Percentiles rank a stretch among this genome's conserved stretches.
phyloP scores from a whole-genome alignment of 2,329 filamentous ascomycete genomes.

The Alternaria burnsii region DNA sequence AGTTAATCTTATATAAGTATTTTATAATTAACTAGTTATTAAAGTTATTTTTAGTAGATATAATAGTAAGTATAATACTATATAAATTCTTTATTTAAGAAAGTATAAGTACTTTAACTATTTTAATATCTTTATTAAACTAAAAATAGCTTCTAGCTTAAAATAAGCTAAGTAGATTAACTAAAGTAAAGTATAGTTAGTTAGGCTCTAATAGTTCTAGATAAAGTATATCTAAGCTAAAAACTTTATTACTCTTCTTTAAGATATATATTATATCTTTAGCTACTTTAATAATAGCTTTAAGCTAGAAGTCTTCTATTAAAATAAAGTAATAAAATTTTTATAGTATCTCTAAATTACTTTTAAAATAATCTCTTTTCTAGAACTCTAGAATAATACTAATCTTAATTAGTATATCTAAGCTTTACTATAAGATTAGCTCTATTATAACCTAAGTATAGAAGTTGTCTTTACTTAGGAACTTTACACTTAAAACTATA shows the following conservation, averaged over 20 bases:
- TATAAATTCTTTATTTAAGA: slow-evolving; percentile 65
- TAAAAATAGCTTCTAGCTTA: slow-evolving; percentile 42
- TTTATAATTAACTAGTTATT: too few relatives aligned
- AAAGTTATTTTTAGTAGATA: slow-evolving; percentile 56
- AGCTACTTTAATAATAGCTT: slow-evolving; percentile 55
- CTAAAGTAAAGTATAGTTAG: slow-evolving; percentile 39
- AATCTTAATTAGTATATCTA: slow-evolving; percentile 51
- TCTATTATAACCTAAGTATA: slow-evolving; percentile 71
- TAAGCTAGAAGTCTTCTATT: slow-evolving; percentile 15
- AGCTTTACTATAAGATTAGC: slow-evolving; percentile 60
- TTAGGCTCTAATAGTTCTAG: slow-evolving; percentile 35
- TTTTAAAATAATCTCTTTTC: slow-evolving; percentile 6
- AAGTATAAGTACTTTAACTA: slow-evolving; percentile 50
- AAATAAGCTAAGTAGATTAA: slow-evolving; percentile 53
- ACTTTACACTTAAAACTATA: slow-evolving; percentile 63
- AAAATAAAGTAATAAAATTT: slow-evolving; percentile 14
- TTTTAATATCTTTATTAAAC: slow-evolving; percentile 42
- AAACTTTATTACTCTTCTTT: slow-evolving; percentile 15
- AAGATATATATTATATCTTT: slow-evolving; percentile 59
- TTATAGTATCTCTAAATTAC: slow-evolving; percentile 10
- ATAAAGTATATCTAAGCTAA: slow-evolving; percentile 36
- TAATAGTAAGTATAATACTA: slow-evolving; percentile 66
- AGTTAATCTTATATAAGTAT: too few relatives aligned
- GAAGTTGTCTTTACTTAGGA: slow-evolving; percentile 63
- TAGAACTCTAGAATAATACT: slow-evolving; percentile 47